Evolutionary conservation across 1,284 basidiomycete species (phyloP).

Genomic region (Grifola frondosa): DNA sequence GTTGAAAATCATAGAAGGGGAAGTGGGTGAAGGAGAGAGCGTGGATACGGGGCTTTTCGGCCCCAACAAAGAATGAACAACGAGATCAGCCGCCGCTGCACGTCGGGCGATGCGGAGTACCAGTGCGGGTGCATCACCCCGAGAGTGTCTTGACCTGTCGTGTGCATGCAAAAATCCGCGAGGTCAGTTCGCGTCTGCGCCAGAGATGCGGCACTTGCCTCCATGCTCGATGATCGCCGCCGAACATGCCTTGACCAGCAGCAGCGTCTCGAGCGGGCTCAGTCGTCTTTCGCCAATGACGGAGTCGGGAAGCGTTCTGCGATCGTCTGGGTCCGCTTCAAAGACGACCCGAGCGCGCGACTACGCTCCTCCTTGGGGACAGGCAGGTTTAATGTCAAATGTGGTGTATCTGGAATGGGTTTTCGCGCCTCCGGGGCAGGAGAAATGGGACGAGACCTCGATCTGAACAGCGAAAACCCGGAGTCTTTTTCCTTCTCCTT

Average conservation of each 20-base stretch:
- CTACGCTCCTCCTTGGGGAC: conserved; percentile 47
- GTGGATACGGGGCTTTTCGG: conserved; percentile 43
- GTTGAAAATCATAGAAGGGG: conserved; percentile 52
- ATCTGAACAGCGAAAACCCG: conserved; percentile 48
- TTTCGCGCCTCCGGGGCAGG: conserved; percentile 31
- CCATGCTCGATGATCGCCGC: conserved; percentile 62
- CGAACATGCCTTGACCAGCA: conserved; percentile 63
- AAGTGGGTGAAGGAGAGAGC: conserved; percentile 47
- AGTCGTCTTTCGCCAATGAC: conserved; percentile 56
- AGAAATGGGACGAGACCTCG: conserved; percentile 42
- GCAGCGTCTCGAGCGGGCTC: conserved; percentile 56
- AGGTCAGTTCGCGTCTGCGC: too few relatives aligned
- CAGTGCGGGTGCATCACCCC: conserved; percentile 82
- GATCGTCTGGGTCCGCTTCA: conserved; percentile 52
- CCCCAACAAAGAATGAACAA: conserved; percentile 63
- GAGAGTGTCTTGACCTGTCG: conserved; percentile 65
- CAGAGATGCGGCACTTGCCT: conserved; percentile 27
- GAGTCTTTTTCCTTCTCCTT: conserved; percentile 37
- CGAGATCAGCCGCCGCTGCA: conserved; percentile 68
- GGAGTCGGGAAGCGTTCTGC: conserved; percentile 42
- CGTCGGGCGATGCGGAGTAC: conserved; percentile 66
- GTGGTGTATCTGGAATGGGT: conserved; percentile 38
- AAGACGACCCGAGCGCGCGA: conserved; percentile 56
- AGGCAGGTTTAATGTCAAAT: conserved; percentile 61
- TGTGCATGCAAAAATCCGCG: background rate